A percentile compares a stretch with the other conserved stretches of the same genome.
Evolutionary conservation across 306 rosid species (phyloP).

Genomic region (Ochetophila trinervis): DNA sequence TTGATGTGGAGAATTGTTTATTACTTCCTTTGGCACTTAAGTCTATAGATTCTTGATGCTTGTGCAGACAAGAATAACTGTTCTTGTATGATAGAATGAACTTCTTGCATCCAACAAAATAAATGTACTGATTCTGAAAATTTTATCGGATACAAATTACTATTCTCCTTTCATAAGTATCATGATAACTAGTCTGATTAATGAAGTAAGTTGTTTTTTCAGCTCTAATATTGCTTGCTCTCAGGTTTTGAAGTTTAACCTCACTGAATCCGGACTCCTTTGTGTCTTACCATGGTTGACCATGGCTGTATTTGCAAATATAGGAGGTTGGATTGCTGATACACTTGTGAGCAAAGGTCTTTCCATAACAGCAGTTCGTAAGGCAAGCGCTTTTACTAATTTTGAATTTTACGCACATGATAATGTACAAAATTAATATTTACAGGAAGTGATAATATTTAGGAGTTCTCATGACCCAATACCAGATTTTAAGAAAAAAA

Average conservation of each 20-base stretch:
- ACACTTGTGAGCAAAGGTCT: constrained; percentile 88
- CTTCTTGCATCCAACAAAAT: background rate
- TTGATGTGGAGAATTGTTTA: background rate
- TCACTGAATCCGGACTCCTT: constrained; percentile 91
- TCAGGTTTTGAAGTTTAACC: constrained; percentile 98
- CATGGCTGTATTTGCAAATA: constrained; percentile 92
- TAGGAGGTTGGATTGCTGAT: constrained; percentile 99
- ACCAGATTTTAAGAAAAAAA: background rate
- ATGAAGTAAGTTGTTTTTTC: constrained; percentile 20
- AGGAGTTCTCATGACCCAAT: background rate
- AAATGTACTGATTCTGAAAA: too few species aligned
- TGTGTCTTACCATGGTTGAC: constrained; percentile 98
- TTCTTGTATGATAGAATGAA: background rate
- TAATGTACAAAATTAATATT: background rate
- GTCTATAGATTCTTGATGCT: background rate
- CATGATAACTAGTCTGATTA: background rate
- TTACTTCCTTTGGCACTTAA: background rate
- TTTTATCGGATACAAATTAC: too few species aligned
- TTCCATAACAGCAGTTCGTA: constrained; percentile 84
- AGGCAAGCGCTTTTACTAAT: constrained; percentile 49
- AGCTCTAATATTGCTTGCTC: constrained; percentile 17
- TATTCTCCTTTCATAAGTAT: too few species aligned
- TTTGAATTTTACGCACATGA: background rate
- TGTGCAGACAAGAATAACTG: background rate
- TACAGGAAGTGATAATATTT: background rate